Conservation (phyloP, 176 grass and related monocot genomes). For the Saccharum spontaneum region DNA sequence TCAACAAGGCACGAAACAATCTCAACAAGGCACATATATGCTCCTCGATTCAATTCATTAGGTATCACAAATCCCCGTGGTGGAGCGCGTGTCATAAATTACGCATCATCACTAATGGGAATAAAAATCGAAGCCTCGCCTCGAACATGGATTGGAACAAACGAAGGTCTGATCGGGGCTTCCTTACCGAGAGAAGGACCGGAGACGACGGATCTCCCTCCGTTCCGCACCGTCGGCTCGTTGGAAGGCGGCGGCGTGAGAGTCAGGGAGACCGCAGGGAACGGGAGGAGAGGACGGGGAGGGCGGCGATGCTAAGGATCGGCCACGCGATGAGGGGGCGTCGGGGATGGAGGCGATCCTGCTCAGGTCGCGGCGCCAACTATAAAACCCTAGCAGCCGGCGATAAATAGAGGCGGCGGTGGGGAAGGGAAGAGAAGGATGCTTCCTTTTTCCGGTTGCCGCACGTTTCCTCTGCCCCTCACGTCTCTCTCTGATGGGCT, state of each 20-base stretch:
- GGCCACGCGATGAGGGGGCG: not conserved
- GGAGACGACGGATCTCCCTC: not conserved
- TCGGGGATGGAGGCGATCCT: not conserved
- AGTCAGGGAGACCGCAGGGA: not conserved
- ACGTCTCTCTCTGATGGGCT: not conserved
- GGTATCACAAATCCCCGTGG: not conserved
- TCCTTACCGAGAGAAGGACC: slow-evolving; percentile 5
- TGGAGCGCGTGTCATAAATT: not conserved
- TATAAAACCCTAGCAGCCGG: slow-evolving; percentile 24
- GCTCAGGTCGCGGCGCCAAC: not conserved
- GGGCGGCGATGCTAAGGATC: not conserved
- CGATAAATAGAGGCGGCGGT: slow-evolving; percentile 5
- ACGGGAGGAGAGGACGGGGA: not conserved
- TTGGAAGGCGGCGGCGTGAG: not conserved
- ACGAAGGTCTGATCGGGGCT: too few relatives aligned
- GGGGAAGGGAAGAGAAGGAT: not conserved
- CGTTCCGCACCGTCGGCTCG: not conserved
- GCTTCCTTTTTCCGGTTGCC: not conserved
- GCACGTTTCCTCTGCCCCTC: slow-evolving; percentile 15
- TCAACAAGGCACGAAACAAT: too few relatives aligned
- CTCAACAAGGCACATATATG: not conserved
- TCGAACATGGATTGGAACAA: not conserved
- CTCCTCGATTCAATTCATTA: not conserved
- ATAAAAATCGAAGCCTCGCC: not conserved
- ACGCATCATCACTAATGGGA: not conserved